phyloP scores from a whole-genome alignment of 2,329 filamentous ascomycete species.

The Fusarium xyrophilum region DNA sequence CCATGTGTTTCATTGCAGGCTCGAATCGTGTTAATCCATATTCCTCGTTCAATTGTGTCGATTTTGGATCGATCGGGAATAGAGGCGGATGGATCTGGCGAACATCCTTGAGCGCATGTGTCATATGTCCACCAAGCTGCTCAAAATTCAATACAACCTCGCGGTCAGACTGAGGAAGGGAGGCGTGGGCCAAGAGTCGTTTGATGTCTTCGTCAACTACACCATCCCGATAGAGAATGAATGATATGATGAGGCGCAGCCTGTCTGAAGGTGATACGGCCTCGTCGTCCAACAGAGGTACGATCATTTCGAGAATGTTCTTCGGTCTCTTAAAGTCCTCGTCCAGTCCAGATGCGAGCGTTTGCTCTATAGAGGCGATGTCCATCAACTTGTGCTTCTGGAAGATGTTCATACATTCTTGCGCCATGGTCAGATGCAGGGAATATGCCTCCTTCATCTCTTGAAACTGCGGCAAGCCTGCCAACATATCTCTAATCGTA shows the following conservation, averaged over 20 bases:
- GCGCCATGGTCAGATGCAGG: constrained; percentile 93
- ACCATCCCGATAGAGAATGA: constrained; percentile 85
- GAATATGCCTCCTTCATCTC: constrained; percentile 96
- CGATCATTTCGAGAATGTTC: constrained; percentile 83
- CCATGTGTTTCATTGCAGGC: constrained; percentile 79
- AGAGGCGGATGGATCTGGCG: constrained; percentile 70
- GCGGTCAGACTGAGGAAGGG: constrained; percentile 75
- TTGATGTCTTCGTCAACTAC: constrained; percentile 83
- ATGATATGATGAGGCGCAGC: constrained; percentile 83
- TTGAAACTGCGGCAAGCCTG: constrained; percentile 90
- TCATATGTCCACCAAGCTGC: constrained; percentile 77
- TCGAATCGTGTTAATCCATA: constrained; percentile 88
- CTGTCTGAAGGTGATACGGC: constrained; percentile 75
- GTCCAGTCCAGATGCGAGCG: constrained; percentile 87
- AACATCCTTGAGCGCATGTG: constrained; percentile 75
- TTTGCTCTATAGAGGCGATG: constrained; percentile 87
- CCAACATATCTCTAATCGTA: constrained; percentile 96
- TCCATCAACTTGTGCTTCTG: constrained; percentile 84
- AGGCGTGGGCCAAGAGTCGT: constrained; percentile 82
- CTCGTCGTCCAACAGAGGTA: constrained; percentile 87
- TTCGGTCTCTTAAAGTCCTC: constrained; percentile 93
- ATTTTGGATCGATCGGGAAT: constrained; percentile 71
- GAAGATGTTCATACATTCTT: constrained; percentile 96
- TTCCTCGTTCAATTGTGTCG: constrained; percentile 69
- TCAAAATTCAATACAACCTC: constrained; percentile 80